phyloP scores from a whole-genome alignment of 2,329 filamentous ascomycete genomes.

The Pseudogymnoascus sp. region DNA sequence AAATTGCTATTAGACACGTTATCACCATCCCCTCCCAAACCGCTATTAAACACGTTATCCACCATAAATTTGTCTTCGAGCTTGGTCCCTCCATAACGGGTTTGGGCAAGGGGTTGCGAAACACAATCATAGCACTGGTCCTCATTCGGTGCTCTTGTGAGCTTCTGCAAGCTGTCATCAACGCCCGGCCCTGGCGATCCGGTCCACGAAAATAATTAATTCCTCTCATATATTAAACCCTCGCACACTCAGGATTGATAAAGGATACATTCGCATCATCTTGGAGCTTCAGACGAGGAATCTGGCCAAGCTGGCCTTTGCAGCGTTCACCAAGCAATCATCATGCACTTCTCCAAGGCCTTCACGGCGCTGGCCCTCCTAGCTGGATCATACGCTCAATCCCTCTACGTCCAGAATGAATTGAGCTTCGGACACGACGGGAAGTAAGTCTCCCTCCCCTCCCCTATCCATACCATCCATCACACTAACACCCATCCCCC shows the following conservation, averaged over 20 bases:
- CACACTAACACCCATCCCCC: conserved; percentile 10
- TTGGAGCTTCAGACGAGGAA: not conserved
- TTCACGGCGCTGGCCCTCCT: conserved; percentile 21
- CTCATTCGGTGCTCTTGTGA: conserved; percentile 29
- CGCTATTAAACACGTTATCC: conserved; percentile 37
- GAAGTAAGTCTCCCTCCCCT: conserved; percentile 19
- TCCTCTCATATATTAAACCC: not conserved
- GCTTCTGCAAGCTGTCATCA: conserved; percentile 31
- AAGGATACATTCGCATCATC: not conserved
- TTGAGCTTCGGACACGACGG: conserved; percentile 37
- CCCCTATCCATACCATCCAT: not conserved
- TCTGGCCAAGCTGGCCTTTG: not conserved
- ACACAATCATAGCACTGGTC: conserved; percentile 40
- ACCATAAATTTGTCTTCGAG: conserved; percentile 43
- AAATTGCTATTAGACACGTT: conserved; percentile 37
- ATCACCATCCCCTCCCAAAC: conserved; percentile 32
- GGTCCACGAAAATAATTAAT: not conserved
- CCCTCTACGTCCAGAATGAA: conserved; percentile 25
- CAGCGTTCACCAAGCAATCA: not conserved
- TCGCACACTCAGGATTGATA: not conserved
- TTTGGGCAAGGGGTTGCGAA: conserved; percentile 41
- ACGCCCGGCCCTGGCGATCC: not conserved
- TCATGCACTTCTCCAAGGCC: conserved; percentile 17
- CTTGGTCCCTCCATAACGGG: conserved; percentile 39
- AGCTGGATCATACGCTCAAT: conserved; percentile 23